These are phyloP conservation scores for Lepidium africanum DNA, from an alignment of 345 rosid genomes.

Conservation along the genomic window DNA sequence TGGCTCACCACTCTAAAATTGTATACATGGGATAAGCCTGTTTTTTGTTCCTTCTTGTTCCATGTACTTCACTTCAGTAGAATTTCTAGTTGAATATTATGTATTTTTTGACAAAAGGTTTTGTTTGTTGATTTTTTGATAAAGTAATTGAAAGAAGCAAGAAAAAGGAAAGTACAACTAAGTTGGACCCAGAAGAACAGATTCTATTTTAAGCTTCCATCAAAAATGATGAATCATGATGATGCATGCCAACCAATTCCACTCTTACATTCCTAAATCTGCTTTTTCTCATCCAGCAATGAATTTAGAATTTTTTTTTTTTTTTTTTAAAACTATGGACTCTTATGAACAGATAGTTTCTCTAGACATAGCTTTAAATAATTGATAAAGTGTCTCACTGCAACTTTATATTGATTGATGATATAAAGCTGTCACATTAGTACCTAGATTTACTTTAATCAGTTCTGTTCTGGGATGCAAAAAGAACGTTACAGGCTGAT, in stretches of 20 bases:
- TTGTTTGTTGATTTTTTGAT: not conserved
- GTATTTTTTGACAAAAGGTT: not conserved
- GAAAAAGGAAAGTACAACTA: conserved; percentile 12
- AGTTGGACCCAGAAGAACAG: conserved; percentile 20
- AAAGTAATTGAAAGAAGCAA: not conserved
- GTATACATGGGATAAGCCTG: not conserved
- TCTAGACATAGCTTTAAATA: not conserved
- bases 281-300: not conserved
- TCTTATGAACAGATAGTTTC: not conserved
- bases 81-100: not conserved
- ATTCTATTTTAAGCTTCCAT: not conserved
- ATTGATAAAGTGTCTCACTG: not conserved
- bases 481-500: not conserved
- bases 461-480: not conserved
- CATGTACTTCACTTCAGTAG: not conserved
- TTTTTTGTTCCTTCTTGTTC: not conserved
- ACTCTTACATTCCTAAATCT: not conserved
- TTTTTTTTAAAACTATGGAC: no score
- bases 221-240: conserved; percentile 20
- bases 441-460: conserved; percentile 9
- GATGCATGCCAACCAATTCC: conserved; percentile 28
- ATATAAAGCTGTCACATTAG: conserved; percentile 1
- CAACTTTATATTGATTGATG: not conserved
- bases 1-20: not conserved
- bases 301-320: not conserved